phyloP scores from a whole-genome alignment of 2,329 filamentous ascomycete species.

The Plectosphaerella plurivora region DNA sequence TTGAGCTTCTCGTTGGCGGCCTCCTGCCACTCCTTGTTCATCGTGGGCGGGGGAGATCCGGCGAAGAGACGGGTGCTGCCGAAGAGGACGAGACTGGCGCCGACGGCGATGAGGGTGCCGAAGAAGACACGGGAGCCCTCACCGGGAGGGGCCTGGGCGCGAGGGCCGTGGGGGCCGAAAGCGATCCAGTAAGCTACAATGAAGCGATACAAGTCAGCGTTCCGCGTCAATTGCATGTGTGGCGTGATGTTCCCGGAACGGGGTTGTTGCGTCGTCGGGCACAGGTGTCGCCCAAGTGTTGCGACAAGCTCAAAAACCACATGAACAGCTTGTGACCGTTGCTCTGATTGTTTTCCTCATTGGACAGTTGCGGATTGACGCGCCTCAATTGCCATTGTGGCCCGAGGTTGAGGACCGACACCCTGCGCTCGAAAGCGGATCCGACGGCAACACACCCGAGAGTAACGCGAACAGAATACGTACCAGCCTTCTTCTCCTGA shows the following conservation, averaged over 20 bases:
- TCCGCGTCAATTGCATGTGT: constrained; percentile 12
- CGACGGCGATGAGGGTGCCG: constrained; percentile 66
- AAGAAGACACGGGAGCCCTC: constrained; percentile 76
- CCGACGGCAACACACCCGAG: neutral
- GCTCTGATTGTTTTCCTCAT: neutral
- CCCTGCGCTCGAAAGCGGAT: neutral
- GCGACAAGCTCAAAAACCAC: too few relatives aligned
- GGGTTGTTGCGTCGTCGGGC: neutral
- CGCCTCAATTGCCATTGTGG: constrained; percentile 1
- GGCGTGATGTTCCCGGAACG: constrained; percentile 9
- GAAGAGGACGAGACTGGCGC: constrained; percentile 68
- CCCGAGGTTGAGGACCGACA: neutral
- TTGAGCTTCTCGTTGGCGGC: constrained; percentile 89
- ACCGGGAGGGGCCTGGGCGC: constrained; percentile 75
- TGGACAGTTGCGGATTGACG: neutral
- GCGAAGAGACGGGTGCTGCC: constrained; percentile 66
- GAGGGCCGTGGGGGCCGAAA: constrained; percentile 93
- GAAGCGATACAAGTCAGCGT: constrained; percentile 33
- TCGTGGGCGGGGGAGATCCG: constrained; percentile 70
- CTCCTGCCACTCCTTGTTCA: constrained; percentile 98
- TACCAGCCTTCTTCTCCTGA: constrained; percentile 99
- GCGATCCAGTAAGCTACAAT: constrained; percentile 94
- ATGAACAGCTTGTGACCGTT: too few relatives aligned
- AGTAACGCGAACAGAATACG: constrained; percentile 35
- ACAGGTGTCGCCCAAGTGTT: too few relatives aligned